These are phyloP conservation scores for Solanum habrochaites DNA, from an alignment of 257 asterid genomes.

Conservation along the genomic window DNA sequence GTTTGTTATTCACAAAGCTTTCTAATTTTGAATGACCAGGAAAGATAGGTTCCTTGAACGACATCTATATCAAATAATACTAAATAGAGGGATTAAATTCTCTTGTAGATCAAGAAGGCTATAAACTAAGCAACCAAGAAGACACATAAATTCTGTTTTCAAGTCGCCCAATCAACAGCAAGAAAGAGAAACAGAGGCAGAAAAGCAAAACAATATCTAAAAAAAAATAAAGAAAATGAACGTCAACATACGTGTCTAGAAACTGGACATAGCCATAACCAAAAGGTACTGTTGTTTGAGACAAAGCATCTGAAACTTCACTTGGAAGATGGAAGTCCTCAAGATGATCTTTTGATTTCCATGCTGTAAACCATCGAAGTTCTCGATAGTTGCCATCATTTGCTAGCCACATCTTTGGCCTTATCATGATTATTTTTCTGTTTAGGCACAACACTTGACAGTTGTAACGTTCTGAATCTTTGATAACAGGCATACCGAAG, in stretches of 20 bases:
- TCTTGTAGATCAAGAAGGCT: not conserved
- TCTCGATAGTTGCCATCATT: constrained; percentile 88
- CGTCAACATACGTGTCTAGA: constrained; percentile 55
- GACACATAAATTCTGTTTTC: not conserved
- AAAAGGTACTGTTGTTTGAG: constrained; percentile 63
- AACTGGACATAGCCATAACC: constrained; percentile 86
- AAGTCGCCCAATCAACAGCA: not conserved
- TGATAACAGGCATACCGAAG: constrained; percentile 86
- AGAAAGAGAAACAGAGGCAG: not conserved
- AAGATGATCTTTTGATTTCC: constrained; percentile 66
- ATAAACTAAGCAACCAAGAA: not conserved
- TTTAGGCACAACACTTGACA: constrained; percentile 82
- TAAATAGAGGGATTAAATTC: not conserved
- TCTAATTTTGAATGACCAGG: not conserved
- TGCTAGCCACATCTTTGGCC: constrained; percentile 95
- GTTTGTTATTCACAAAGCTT: not conserved
- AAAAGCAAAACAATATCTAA: not conserved
- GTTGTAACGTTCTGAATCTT: constrained; percentile 83
- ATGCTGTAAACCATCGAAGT: constrained; percentile 91
- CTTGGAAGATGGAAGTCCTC: constrained; percentile 76
- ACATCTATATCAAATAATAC: not conserved
- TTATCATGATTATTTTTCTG: constrained; percentile 75
- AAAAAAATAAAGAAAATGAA: not conserved
- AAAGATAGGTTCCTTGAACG: not conserved
- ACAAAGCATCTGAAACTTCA: constrained; percentile 56